Conservation (phyloP, 2,329 filamentous ascomycete species). For the Tolypocladium amazonense region DNA sequence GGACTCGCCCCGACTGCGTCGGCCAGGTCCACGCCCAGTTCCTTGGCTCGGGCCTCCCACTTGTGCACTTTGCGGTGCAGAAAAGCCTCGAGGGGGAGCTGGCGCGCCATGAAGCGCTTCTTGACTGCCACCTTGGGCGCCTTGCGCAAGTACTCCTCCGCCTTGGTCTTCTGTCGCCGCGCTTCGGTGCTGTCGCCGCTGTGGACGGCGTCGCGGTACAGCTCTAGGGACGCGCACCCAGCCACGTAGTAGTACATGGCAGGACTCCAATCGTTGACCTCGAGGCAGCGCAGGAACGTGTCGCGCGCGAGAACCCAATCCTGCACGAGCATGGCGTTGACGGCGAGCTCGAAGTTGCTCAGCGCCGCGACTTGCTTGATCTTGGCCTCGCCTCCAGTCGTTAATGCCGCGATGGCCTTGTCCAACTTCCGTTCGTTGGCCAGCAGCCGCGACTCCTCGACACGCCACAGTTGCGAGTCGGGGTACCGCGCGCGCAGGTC, state of each 20-base stretch:
- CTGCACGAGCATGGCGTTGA: conserved; percentile 71
- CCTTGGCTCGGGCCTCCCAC: conserved; percentile 70
- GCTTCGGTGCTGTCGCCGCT: conserved; percentile 32
- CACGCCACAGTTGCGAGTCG: conserved; percentile 70
- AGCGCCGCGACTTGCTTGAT: conserved; percentile 85
- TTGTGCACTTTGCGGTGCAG: conserved; percentile 75
- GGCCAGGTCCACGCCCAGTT: conserved; percentile 55
- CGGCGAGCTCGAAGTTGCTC: conserved; percentile 71
- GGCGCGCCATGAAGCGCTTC: conserved; percentile 81
- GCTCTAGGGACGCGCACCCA: conserved; percentile 65
- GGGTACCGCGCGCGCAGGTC: conserved; percentile 73
- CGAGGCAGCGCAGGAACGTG: conserved; percentile 63
- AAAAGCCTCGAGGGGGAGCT: conserved; percentile 84
- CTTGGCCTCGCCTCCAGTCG: conserved; percentile 48
- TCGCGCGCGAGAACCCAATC: conserved; percentile 64
- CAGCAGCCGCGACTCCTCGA: conserved; percentile 76
- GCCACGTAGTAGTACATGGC: conserved; percentile 84
- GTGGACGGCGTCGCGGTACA: conserved; percentile 56
- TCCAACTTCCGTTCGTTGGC: conserved; percentile 56
- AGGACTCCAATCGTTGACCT: conserved; percentile 85
- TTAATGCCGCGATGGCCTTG: conserved; percentile 56
- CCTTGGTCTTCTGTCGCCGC: conserved; percentile 46
- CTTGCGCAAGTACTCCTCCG: conserved; percentile 60
- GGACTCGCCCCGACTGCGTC: conserved; percentile 78
- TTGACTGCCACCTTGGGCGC: conserved; percentile 67